A percentile compares a stretch with the other conserved stretches of the same genome.
phyloP scores from a whole-genome alignment of 2,329 filamentous ascomycete species.

The Colletotrichum phormii region DNA sequence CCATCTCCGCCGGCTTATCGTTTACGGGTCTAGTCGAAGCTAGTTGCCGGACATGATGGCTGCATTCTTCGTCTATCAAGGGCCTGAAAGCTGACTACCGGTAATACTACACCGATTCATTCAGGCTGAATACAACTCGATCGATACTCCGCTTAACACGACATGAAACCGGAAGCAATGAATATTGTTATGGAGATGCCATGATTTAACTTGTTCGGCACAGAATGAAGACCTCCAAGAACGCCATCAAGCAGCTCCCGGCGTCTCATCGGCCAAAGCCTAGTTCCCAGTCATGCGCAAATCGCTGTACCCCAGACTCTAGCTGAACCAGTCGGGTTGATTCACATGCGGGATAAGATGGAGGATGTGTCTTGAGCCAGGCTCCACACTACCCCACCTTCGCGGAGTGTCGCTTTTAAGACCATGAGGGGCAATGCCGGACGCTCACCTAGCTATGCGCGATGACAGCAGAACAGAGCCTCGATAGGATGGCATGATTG shows the following conservation, averaged over 20 bases:
- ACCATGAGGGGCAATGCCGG: not conserved
- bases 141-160: not conserved
- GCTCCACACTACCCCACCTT: conserved; percentile 11
- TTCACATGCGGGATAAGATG: too few species aligned
- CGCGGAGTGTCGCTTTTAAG: conserved; percentile 32
- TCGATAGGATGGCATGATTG: not conserved
- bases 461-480: not conserved
- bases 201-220: too few species aligned
- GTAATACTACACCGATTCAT: not conserved
- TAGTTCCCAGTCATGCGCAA: not conserved
- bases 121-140: conserved; percentile 15
- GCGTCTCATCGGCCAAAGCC: not conserved
- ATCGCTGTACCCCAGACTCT: conserved; percentile 18
- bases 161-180: not conserved
- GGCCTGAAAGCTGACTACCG: not conserved
- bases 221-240: not conserved
- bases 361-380: not conserved
- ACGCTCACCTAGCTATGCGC: not conserved
- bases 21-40: not conserved
- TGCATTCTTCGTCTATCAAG: too few species aligned
- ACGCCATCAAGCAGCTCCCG: not conserved
- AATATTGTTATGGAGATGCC: too few species aligned
- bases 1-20: not conserved
- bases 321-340: not conserved
- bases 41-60: not conserved